Evolutionary conservation across 2,329 filamentous ascomycete genomes (phyloP).

Genomic region (Aspergillus aculeatus): DNA sequence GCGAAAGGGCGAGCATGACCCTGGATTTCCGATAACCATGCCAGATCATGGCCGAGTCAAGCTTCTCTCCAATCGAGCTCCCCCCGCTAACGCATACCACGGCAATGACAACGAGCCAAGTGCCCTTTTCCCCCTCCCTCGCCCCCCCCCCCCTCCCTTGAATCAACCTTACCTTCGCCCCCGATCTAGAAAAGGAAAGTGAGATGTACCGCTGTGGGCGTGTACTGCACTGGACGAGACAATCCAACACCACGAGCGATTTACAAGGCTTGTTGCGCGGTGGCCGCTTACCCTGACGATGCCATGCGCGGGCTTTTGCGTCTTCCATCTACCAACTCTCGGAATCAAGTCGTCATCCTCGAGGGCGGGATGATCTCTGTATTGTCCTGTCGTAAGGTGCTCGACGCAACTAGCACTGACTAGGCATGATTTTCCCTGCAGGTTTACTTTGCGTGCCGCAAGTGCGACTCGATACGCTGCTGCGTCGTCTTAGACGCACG

Average conservation of each 20-base stretch:
- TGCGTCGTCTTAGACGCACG: not conserved
- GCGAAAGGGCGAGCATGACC: not conserved
- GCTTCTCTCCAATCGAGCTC: not conserved
- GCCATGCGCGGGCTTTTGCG: not conserved
- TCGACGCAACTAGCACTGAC: not conserved
- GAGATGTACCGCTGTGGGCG: not conserved
- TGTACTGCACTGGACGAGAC: not conserved
- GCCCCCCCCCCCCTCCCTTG: not conserved
- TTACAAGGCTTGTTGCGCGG: not conserved
- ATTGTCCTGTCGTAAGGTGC: not conserved
- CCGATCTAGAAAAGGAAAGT: not conserved
- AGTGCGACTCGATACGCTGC: not conserved
- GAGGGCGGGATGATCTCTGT: not conserved
- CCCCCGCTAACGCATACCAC: not conserved
- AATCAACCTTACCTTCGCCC: not conserved
- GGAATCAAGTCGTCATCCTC: not conserved
- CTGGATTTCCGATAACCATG: not conserved
- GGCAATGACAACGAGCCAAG: not conserved
- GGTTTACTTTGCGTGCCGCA: not conserved
- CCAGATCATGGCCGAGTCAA: not conserved
- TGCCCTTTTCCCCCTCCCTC: too few relatives aligned
- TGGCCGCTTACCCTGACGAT: not conserved
- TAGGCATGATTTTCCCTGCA: conserved; percentile 6
- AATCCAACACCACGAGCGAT: not conserved
- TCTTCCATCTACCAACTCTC: not conserved